Evolutionary conservation across 305 asterid species (phyloP).

Genomic region (Fraxinus paxiana): DNA sequence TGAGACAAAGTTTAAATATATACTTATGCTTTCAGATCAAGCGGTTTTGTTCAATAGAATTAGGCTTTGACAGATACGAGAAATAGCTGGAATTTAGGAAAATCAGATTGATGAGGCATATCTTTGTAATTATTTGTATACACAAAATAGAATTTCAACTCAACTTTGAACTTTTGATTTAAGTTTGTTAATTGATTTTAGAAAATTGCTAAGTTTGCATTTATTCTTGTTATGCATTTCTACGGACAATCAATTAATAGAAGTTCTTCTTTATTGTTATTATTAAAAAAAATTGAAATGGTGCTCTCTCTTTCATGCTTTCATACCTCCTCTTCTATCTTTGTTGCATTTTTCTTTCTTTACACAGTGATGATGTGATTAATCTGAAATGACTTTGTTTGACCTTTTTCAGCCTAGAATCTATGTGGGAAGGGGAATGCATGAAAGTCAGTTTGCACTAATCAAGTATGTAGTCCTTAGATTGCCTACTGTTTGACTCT

Average conservation of each 20-base stretch:
- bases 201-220: not conserved
- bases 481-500: conserved; percentile 21
- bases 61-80: not conserved
- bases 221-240: not conserved
- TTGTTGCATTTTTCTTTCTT: not conserved
- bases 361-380: not conserved
- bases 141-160: not conserved
- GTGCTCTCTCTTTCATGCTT: not conserved
- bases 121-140: not conserved
- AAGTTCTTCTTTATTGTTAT: not conserved
- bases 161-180: not conserved
- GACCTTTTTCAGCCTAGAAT: conserved; percentile 76
- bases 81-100: conserved; percentile 9
- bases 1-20: not conserved
- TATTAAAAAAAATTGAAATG: not conserved
- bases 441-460: conserved; percentile 89
- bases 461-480: conserved; percentile 57
- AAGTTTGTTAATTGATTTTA: not conserved
- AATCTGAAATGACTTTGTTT: not conserved
- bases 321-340: not conserved
- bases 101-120: conserved; percentile 13
- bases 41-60: not conserved
- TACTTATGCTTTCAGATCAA: not conserved
- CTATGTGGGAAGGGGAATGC: conserved; percentile 99
- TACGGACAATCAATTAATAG: not conserved